These are phyloP conservation scores for Cyanidium caldarium DNA, from an alignment of 23 red algal genomes.

Conservation along the genomic window DNA sequence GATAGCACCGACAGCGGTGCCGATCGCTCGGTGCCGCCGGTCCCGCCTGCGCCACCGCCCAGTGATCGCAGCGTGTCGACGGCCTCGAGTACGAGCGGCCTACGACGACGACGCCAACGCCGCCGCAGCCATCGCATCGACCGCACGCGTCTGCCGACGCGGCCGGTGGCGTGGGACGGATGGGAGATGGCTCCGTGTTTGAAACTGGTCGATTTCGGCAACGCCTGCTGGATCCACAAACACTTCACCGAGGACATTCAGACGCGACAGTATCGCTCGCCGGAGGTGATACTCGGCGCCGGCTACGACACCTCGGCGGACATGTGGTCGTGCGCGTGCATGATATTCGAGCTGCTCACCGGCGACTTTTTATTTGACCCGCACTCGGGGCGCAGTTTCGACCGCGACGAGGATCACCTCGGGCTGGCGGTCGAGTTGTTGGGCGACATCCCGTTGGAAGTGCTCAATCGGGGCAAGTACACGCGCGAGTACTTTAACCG, in stretches of 20 bases:
- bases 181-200: conserved; percentile 11
- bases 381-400: conserved; percentile 45
- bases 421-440: conserved; percentile 86
- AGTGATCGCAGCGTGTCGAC: too few species aligned
- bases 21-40: too few species aligned
- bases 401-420: conserved; percentile 86
- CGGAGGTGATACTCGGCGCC: conserved; percentile 79
- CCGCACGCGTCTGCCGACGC: too few species aligned
- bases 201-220: conserved; percentile 90
- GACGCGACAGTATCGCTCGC: conserved; percentile 81
- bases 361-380: conserved; percentile 99
- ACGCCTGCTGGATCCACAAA: conserved; percentile 77
- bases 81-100: too few species aligned
- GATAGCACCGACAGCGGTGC: too few species aligned
- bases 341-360: conserved; percentile 84
- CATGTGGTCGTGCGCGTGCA: conserved; percentile 74
- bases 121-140: too few species aligned
- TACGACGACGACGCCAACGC: too few species aligned
- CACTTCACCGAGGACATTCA: conserved; percentile 98
- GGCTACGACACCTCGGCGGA: conserved; percentile 82
- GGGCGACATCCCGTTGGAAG: conserved; percentile 38
- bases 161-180: background rate
- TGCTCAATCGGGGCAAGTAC: conserved; percentile 38
- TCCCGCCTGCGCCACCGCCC: too few species aligned
- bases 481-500: conserved; percentile 32